These are phyloP conservation scores for Bryoglossum gracile DNA, from an alignment of 495 filamentous ascomycete genomes.

Conservation along the genomic window DNA sequence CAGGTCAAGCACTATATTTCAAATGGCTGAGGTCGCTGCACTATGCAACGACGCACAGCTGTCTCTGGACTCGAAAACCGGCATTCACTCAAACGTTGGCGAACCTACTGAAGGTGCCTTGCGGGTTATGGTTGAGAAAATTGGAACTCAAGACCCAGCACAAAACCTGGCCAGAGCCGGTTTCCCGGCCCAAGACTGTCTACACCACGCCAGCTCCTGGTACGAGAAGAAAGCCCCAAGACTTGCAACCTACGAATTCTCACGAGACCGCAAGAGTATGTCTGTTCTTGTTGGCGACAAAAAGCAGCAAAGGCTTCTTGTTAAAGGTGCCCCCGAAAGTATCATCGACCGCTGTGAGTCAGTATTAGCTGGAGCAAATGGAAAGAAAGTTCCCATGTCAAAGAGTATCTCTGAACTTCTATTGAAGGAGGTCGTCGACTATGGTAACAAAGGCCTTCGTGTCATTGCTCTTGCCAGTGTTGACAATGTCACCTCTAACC, in stretches of 20 bases:
- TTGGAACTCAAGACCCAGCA: constrained; percentile 57
- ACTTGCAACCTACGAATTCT: constrained; percentile 92
- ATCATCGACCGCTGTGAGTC: constrained; percentile 87
- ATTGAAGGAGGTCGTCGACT: constrained; percentile 72
- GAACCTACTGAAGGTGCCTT: constrained; percentile 95
- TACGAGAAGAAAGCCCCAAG: constrained; percentile 70
- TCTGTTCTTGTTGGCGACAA: constrained; percentile 77
- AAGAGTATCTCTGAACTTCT: constrained; percentile 60
- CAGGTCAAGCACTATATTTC: constrained; percentile 68
- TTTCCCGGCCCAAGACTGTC: constrained; percentile 59
- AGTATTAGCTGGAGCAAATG: constrained; percentile 64
- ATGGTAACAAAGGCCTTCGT: constrained; percentile 85
- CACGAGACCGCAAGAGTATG: constrained; percentile 98
- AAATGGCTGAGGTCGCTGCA: constrained; percentile 81
- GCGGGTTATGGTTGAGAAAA: constrained; percentile 86
- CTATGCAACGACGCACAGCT: constrained; percentile 85
- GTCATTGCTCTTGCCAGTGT: constrained; percentile 88
- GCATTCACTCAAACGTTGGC: constrained; percentile 75
- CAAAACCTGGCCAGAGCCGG: constrained; percentile 48
- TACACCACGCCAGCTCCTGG: constrained; percentile 57
- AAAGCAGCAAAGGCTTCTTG: constrained; percentile 69
- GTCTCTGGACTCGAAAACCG: constrained; percentile 69
- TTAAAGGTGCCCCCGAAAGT: constrained; percentile 95
- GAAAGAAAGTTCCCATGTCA: constrained; percentile 62
- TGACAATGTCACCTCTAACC: constrained; percentile 61